phyloP scores from a whole-genome alignment of 805 yeast genomes.

The Pachysolen tannophilus region DNA sequence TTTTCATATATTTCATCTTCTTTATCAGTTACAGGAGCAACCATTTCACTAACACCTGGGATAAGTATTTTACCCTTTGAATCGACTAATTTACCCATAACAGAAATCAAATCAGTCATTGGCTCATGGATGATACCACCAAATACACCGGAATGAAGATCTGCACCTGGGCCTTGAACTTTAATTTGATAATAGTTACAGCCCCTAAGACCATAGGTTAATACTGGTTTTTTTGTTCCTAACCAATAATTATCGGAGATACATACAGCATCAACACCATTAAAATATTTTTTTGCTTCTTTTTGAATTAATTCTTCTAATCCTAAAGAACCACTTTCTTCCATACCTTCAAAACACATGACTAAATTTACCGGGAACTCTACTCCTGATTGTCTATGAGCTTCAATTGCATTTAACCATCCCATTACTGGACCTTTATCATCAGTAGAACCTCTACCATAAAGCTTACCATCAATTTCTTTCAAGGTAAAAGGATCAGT shows the following conservation, averaged over 20 bases:
- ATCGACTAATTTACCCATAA: slow-evolving; percentile 72
- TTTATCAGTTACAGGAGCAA: slow-evolving; percentile 80
- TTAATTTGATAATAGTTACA: slow-evolving; percentile 84
- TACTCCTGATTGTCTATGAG: slow-evolving; percentile 75
- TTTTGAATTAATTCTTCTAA: slow-evolving; percentile 72
- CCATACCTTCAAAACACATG: slow-evolving; percentile 98
- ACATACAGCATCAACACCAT: slow-evolving; percentile 88
- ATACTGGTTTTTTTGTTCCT: slow-evolving; percentile 93
- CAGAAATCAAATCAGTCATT: slow-evolving; percentile 81
- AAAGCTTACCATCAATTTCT: slow-evolving; percentile 61
- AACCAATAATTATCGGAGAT: slow-evolving; percentile 98
- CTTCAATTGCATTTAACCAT: slow-evolving; percentile 90
- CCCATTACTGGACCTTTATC: slow-evolving; percentile 98
- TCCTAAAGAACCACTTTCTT: slow-evolving; percentile 93
- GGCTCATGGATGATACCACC: slow-evolving; percentile 99
- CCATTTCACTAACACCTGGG: slow-evolving; percentile 89
- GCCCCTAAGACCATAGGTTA: slow-evolving; percentile 97
- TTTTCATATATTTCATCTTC: slow-evolving; percentile 76
- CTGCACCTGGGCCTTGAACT: slow-evolving; percentile 91
- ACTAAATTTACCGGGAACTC: slow-evolving; percentile 92
- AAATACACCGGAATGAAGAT: slow-evolving; percentile 93
- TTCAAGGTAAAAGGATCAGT: slow-evolving; percentile 81
- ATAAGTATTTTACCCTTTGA: slow-evolving; percentile 75
- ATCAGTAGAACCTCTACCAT: slow-evolving; percentile 94
- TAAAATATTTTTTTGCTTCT: slow-evolving; percentile 77